phyloP scores from a whole-genome alignment of 2,329 filamentous ascomycete species.

The Phoma sp. region DNA sequence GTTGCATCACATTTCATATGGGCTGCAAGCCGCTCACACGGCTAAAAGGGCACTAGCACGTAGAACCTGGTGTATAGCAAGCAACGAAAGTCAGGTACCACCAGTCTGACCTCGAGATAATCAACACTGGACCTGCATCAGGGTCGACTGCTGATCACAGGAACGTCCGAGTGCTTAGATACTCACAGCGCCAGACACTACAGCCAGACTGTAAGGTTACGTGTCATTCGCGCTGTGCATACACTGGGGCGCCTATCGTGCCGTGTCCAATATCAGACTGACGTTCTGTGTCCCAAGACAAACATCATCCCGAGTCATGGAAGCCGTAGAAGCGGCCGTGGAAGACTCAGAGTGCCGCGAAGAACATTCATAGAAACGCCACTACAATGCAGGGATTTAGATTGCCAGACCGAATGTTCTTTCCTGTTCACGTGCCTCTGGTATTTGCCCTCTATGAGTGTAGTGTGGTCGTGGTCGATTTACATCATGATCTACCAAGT shows the following conservation, averaged over 20 bases:
- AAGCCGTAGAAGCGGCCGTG: constrained; percentile 35
- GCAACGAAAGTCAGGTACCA: constrained; percentile 15
- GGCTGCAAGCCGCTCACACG: constrained; percentile 31
- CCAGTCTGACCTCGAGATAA: constrained; percentile 26
- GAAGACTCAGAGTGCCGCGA: constrained; percentile 29
- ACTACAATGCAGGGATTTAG: not conserved
- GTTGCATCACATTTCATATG: constrained; percentile 17
- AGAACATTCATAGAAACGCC: constrained; percentile 11
- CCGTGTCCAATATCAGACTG: constrained; percentile 31
- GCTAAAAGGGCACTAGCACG: constrained; percentile 35
- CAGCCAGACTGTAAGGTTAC: constrained; percentile 21
- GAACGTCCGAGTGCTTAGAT: constrained; percentile 20
- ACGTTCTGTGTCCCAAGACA: constrained; percentile 29
- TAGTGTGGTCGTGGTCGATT: not conserved
- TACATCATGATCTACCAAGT: constrained; percentile 3
- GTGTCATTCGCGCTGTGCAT: constrained; percentile 17
- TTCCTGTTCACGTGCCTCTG: not conserved
- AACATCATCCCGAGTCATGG: constrained; percentile 25
- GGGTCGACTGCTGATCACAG: constrained; percentile 29
- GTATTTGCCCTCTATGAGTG: constrained; percentile 1
- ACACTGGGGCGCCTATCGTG: constrained; percentile 30
- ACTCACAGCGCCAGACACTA: constrained; percentile 34
- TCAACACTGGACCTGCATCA: constrained; percentile 42
- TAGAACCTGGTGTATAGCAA: constrained; percentile 6
- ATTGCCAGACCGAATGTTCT: not conserved